A percentile compares a stretch with the other conserved stretches of the same genome.
These are phyloP conservation scores for Ricinus communis DNA, from an alignment of 345 rosid genomes.

Conservation along the genomic window DNA sequence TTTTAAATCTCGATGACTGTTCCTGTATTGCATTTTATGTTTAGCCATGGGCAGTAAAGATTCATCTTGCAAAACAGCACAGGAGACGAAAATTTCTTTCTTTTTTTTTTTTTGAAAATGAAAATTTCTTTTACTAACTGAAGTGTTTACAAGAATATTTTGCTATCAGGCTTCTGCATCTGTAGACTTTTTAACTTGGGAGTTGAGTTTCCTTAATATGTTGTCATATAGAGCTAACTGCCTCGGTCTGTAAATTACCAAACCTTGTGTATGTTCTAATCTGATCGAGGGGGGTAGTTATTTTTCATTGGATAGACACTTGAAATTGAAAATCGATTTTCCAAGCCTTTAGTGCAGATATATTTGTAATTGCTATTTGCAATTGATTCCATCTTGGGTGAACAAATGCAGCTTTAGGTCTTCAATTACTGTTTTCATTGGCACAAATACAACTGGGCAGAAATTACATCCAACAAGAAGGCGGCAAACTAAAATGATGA, in stretches of 20 bases:
- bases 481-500: background rate
- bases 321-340: background rate
- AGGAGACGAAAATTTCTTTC: too few species aligned
- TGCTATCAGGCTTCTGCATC: background rate
- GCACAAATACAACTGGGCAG: too few species aligned
- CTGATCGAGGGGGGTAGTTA: background rate
- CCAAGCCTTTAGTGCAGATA: too few species aligned
- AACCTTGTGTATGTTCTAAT: background rate
- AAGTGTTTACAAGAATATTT: background rate
- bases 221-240: too few species aligned
- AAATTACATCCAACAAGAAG: background rate
- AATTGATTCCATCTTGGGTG: background rate
- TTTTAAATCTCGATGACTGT: too few species aligned
- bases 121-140: background rate
- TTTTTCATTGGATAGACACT: background rate
- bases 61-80: too few species aligned
- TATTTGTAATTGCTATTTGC: background rate
- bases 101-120: too few species aligned
- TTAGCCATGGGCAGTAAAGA: background rate
- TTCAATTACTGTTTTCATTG: too few species aligned
- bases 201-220: too few species aligned
- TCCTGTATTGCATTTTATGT: background rate
- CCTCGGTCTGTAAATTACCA: too few species aligned
- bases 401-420: background rate
- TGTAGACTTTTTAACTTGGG: background rate